phyloP scores from a whole-genome alignment of 768 basidiomycete species.

The Nidularia pulvinata region DNA sequence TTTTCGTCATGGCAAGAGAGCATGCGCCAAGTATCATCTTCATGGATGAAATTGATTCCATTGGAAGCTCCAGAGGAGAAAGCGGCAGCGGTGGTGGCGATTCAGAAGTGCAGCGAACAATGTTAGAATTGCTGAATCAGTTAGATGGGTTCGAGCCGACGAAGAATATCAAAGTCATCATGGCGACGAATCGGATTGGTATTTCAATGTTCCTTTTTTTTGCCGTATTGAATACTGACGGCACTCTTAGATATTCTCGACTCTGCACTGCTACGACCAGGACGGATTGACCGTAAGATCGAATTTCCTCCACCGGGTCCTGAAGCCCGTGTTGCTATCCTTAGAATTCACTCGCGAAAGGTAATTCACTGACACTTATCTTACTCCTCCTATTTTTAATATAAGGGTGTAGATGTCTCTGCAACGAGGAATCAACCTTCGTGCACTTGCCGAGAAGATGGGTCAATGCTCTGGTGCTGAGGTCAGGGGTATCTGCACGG shows the following conservation, averaged over 20 bases:
- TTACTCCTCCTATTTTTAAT: not conserved
- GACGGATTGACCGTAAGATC: conserved; percentile 95
- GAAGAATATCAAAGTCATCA: conserved; percentile 95
- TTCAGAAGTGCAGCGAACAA: conserved; percentile 88
- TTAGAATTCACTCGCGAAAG: conserved; percentile 96
- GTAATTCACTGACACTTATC: conserved; percentile 26
- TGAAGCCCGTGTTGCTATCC: conserved; percentile 95
- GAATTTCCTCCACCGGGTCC: conserved; percentile 99
- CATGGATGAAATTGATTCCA: conserved; percentile 99
- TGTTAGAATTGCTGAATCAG: conserved; percentile 89
- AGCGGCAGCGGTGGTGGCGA: conserved; percentile 90
- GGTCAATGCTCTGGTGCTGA: conserved; percentile 98
- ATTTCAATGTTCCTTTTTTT: not conserved
- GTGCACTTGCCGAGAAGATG: conserved; percentile 97
- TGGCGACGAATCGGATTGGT: conserved; percentile 99
- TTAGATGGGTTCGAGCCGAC: conserved; percentile 94
- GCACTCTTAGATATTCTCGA: conserved; percentile 81
- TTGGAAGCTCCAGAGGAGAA: conserved; percentile 91
- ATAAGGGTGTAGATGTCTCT: conserved; percentile 78
- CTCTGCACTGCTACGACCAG: conserved; percentile 88
- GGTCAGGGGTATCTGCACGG: conserved; percentile 95
- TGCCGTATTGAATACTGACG: not conserved
- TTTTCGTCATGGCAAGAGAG: conserved; percentile 98
- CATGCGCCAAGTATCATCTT: conserved; percentile 99
- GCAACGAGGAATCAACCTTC: conserved; percentile 97